phyloP scores from a whole-genome alignment of 805 yeast genomes.

The Schwanniomyces sp. region DNA sequence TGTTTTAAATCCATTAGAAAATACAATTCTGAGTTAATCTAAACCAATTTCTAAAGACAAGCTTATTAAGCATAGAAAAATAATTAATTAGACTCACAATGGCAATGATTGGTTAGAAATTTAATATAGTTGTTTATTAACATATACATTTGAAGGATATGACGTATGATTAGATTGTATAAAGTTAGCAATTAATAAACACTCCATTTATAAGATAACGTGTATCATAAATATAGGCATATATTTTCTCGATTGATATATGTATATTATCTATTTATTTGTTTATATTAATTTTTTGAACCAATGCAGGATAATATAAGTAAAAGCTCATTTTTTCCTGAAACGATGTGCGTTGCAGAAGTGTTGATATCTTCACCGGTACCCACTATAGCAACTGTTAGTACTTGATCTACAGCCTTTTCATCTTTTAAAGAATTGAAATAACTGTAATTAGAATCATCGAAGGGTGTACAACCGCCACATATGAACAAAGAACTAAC shows the following conservation, averaged over 20 bases:
- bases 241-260: background rate
- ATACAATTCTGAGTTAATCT: no score
- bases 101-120: no score
- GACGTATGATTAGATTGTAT: no score
- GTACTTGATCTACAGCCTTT: slow-evolving; percentile 42
- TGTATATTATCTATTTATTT: background rate
- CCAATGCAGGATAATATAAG: slow-evolving; percentile 40
- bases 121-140: no score
- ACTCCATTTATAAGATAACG: no score
- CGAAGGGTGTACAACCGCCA: slow-evolving; percentile 68
- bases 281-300: background rate
- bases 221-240: no score
- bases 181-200: no score
- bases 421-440: slow-evolving; percentile 43
- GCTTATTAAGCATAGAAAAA: no score
- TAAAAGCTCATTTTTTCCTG: slow-evolving; percentile 70
- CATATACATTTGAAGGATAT: no score
- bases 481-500: slow-evolving; percentile 53
- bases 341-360: slow-evolving; percentile 61
- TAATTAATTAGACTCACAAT: no score
- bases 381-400: slow-evolving; percentile 54
- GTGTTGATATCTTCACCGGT: slow-evolving; percentile 49
- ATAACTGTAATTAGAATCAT: slow-evolving; percentile 63
- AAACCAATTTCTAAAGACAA: no score
- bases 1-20: no score